Conservation (phyloP, 2,329 filamentous ascomycete species). For the Aureobasidium sp. region DNA sequence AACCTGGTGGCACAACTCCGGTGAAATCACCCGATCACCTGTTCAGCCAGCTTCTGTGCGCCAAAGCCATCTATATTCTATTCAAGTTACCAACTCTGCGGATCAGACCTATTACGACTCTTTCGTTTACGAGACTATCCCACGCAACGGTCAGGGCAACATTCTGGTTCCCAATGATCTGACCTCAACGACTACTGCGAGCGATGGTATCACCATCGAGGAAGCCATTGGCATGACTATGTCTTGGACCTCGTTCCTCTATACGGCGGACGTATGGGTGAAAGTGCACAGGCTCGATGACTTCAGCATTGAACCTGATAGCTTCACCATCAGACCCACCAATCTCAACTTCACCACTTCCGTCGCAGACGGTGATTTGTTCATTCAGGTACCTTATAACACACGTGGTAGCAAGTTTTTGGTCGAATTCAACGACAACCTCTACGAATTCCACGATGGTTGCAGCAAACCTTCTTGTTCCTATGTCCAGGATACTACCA, state of each 20-base stretch:
- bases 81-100: background rate
- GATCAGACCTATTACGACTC: constrained; percentile 7
- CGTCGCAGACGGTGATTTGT: background rate
- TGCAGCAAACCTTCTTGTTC: background rate
- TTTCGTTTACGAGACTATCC: constrained; percentile 1
- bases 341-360: background rate
- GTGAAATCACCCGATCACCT: background rate
- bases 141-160: constrained; percentile 8
- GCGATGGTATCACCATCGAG: constrained; percentile 8
- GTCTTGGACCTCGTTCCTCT: constrained; percentile 2
- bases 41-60: background rate
- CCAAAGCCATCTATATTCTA: background rate
- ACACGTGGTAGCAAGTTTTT: background rate
- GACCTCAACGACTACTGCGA: background rate
- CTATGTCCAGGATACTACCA: background rate
- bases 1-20: constrained; percentile 1
- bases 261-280: background rate
- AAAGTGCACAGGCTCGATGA: background rate
- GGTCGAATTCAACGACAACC: constrained; percentile 3
- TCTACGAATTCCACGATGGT: background rate
- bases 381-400: background rate
- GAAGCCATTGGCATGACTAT: constrained; percentile 5
- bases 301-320: background rate
- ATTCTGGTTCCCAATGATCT: background rate
- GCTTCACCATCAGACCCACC: constrained; percentile 4